Evolutionary conservation across 148 eudicot species (phyloP).

Genomic region (Vaccinium corymbosum): DNA sequence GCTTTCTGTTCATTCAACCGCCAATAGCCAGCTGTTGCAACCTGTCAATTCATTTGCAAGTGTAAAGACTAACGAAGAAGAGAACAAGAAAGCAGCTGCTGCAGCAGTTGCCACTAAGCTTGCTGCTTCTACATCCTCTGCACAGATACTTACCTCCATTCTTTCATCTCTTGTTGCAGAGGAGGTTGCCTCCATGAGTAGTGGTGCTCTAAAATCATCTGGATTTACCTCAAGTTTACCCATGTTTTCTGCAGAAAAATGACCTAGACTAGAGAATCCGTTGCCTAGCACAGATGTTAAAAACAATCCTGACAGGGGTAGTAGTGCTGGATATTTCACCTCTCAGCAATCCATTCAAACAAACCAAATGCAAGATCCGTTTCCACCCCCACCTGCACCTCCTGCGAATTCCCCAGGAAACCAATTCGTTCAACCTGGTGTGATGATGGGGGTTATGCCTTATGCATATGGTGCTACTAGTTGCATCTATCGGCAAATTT

Average conservation of each 20-base stretch:
- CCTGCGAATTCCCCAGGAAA: constrained; percentile 37
- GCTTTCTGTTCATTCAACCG: constrained; percentile 25
- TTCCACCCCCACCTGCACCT: constrained; percentile 39
- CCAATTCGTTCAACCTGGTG: constrained; percentile 58
- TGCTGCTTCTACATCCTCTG: constrained; percentile 87
- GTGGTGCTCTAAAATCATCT: constrained; percentile 29
- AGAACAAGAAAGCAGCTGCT: constrained; percentile 72
- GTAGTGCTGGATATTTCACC: constrained; percentile 37
- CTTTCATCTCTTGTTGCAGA: constrained; percentile 93
- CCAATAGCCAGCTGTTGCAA: constrained; percentile 24
- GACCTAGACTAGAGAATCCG: constrained; percentile 51
- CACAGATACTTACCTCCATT: constrained; percentile 81
- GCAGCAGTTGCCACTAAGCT: constrained; percentile 96
- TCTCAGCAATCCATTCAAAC: constrained; percentile 26
- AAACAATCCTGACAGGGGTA: constrained; percentile 37
- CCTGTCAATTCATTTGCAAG: constrained; percentile 43
- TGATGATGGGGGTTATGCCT: constrained; percentile 59
- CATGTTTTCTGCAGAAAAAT: constrained; percentile 53
- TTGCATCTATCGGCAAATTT: not conserved
- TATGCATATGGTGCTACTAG: constrained; percentile 47
- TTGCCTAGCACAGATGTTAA: constrained; percentile 26
- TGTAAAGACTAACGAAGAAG: constrained; percentile 53
- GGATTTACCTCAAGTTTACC: constrained; percentile 33
- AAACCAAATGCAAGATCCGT: constrained; percentile 35
- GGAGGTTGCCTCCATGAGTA: constrained; percentile 67